Conservation (phyloP, 495 filamentous ascomycete genomes). For the Tuber magnatum region DNA sequence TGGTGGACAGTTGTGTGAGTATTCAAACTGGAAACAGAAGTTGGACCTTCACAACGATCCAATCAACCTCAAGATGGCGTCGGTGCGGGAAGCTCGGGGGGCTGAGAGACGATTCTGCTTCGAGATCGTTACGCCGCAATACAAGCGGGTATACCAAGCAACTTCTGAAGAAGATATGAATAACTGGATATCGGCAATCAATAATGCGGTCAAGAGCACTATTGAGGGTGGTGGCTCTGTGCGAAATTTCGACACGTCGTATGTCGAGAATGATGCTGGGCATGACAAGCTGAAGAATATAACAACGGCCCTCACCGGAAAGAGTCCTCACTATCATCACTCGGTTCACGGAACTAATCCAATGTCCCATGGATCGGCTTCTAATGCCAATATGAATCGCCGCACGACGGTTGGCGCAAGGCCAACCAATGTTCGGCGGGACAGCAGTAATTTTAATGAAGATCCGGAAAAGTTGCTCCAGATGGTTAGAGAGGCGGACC, state of each 20-base stretch:
- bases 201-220: slow-evolving; percentile 92
- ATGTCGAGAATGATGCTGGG: slow-evolving; percentile 32
- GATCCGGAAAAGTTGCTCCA: slow-evolving; percentile 79
- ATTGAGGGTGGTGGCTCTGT: slow-evolving; percentile 66
- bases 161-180: slow-evolving; percentile 97
- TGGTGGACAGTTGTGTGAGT: slow-evolving; percentile 91
- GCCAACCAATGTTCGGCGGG: slow-evolving; percentile 60
- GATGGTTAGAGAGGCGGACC: slow-evolving; percentile 77
- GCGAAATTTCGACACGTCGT: slow-evolving; percentile 37
- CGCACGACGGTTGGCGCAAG: slow-evolving; percentile 86
- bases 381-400: slow-evolving; percentile 57
- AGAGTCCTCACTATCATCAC: slow-evolving; percentile 62
- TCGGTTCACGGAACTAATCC: slow-evolving; percentile 42
- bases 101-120: slow-evolving; percentile 95
- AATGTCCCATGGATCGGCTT: slow-evolving; percentile 40
- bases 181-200: slow-evolving; percentile 92
- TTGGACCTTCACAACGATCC: slow-evolving; percentile 96
- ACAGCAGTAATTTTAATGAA: slow-evolving; percentile 66
- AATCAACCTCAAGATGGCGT: slow-evolving; percentile 94
- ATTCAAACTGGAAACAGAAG: slow-evolving; percentile 98
- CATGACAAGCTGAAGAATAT: slow-evolving; percentile 44
- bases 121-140: slow-evolving; percentile 95
- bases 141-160: slow-evolving; percentile 93
- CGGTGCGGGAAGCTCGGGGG: slow-evolving; percentile 88
- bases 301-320: slow-evolving; percentile 78